A percentile compares a stretch with the other conserved stretches of the same genome.
Conservation (phyloP, 164 flowering plant species). For the Magnolia sinica region DNA sequence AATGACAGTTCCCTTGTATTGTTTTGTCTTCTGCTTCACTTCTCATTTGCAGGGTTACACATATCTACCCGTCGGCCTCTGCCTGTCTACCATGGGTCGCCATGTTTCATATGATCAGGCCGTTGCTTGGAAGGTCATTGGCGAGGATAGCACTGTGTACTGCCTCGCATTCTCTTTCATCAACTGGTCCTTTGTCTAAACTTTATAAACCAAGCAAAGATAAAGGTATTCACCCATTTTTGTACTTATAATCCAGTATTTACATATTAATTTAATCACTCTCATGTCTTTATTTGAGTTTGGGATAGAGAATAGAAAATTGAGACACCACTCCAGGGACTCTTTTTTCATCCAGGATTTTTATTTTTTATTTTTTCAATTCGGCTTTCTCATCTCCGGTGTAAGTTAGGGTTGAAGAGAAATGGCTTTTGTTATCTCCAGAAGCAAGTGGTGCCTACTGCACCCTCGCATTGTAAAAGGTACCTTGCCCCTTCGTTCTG, state of each 20-base stretch:
- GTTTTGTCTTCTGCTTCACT: background rate
- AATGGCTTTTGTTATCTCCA: background rate
- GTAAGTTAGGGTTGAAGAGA: background rate
- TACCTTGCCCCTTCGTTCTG: background rate
- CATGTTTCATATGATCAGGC: slow-evolving; percentile 78
- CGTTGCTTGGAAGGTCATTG: slow-evolving; percentile 82
- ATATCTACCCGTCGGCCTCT: slow-evolving; percentile 74
- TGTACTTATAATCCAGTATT: slow-evolving; percentile 12
- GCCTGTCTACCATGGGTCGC: slow-evolving; percentile 86
- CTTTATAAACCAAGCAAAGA: slow-evolving; percentile 1
- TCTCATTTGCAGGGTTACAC: slow-evolving; percentile 62
- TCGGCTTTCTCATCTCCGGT: background rate
- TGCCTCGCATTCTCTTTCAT: slow-evolving; percentile 81
- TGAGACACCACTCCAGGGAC: background rate
- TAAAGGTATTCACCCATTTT: slow-evolving; percentile 4
- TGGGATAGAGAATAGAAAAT: background rate
- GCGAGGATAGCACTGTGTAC: slow-evolving; percentile 63
- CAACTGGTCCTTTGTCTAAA: slow-evolving; percentile 89
- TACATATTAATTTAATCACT: slow-evolving; percentile 7
- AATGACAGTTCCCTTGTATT: background rate
- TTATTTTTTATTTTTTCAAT: no score
- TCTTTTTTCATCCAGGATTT: background rate
- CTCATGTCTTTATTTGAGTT: background rate
- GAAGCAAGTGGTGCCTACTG: background rate
- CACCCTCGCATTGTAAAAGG: background rate